These are phyloP conservation scores for Cercospora zeae-maydis DNA, from an alignment of 2,329 filamentous ascomycete genomes.

Conservation along the genomic window DNA sequence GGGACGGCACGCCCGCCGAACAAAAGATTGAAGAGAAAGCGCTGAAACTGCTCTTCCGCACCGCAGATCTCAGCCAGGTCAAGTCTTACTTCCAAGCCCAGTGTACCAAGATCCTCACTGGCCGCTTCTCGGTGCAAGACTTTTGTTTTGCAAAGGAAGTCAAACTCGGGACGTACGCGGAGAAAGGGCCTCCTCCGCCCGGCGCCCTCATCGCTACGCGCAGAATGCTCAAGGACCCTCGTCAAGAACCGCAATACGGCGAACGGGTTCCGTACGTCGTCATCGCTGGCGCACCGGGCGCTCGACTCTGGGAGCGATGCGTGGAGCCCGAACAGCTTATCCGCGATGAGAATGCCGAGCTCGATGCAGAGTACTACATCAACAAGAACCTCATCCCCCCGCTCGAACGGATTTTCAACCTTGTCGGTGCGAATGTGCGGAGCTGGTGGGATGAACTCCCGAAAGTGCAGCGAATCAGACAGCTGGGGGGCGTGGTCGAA, in stretches of 20 bases:
- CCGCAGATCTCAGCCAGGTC: slow-evolving; percentile 80
- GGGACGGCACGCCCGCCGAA: slow-evolving; percentile 90
- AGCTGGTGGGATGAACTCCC: slow-evolving; percentile 97
- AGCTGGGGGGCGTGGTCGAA: slow-evolving; percentile 42
- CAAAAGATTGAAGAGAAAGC: slow-evolving; percentile 96
- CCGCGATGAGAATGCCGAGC: slow-evolving; percentile 68
- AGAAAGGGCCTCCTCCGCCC: slow-evolving; percentile 73
- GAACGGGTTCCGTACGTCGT: slow-evolving; percentile 95
- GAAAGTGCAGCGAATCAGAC: slow-evolving; percentile 73
- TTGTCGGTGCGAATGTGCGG: slow-evolving; percentile 86
- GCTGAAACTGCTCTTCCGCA: slow-evolving; percentile 83
- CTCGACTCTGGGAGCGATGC: slow-evolving; percentile 81
- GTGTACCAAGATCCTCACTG: slow-evolving; percentile 88
- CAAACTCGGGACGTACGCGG: slow-evolving; percentile 80
- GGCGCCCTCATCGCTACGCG: slow-evolving; percentile 85
- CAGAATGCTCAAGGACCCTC: slow-evolving; percentile 79
- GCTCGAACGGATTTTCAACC: slow-evolving; percentile 91
- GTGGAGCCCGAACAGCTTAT: slow-evolving; percentile 82
- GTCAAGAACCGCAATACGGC: slow-evolving; percentile 88
- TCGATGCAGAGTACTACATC: slow-evolving; percentile 97
- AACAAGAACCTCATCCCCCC: slow-evolving; percentile 92
- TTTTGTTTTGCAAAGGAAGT: slow-evolving; percentile 96
- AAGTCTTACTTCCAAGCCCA: slow-evolving; percentile 88
- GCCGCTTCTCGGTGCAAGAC: slow-evolving; percentile 83
- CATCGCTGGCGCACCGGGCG: slow-evolving; percentile 79